Evolutionary conservation across 1,284 basidiomycete species (phyloP).

Genomic region (Mrakiaceae sp.): DNA sequence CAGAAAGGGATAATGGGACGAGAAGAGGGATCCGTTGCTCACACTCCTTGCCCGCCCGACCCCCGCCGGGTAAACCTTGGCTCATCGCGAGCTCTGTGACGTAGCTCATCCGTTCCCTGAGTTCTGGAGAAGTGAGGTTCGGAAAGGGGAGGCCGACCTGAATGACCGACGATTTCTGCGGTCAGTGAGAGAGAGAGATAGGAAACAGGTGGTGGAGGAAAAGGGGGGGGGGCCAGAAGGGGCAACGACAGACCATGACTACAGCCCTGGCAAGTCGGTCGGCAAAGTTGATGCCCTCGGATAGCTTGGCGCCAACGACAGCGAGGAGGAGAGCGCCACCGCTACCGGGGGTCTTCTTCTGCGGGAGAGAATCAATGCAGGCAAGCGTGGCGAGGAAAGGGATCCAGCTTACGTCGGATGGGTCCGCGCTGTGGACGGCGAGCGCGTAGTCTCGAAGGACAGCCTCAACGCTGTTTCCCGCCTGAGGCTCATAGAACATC

Average conservation of each 20-base stretch:
- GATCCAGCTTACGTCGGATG: not conserved
- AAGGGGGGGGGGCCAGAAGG: not conserved
- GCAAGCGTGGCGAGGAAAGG: not conserved
- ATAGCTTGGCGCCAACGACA: slow-evolving; percentile 91
- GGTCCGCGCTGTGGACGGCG: slow-evolving; percentile 38
- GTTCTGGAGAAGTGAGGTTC: slow-evolving; percentile 77
- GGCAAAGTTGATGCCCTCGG: slow-evolving; percentile 92
- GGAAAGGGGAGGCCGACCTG: slow-evolving; percentile 79
- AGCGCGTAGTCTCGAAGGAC: slow-evolving; percentile 65
- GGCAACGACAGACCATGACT: slow-evolving; percentile 43
- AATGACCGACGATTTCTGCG: too few species aligned
- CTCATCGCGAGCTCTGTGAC: slow-evolving; percentile 37
- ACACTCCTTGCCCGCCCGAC: slow-evolving; percentile 15
- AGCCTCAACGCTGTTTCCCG: slow-evolving; percentile 60
- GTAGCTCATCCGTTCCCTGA: slow-evolving; percentile 83
- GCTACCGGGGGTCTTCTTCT: not conserved
- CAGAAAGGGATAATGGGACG: not conserved
- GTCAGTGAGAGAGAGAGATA: not conserved
- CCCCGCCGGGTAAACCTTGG: not conserved
- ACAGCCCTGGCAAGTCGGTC: slow-evolving; percentile 73
- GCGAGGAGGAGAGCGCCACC: slow-evolving; percentile 70
- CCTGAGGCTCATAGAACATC: slow-evolving; percentile 83
- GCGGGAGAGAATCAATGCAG: not conserved
- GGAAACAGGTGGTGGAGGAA: not conserved
- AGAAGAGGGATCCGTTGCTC: slow-evolving; percentile 11